Percentiles rank a stretch among this genome's conserved stretches.
Evolutionary conservation across 352 stramenopile species (phyloP).

Genomic region (Stephanocyclus meneghinianus): DNA sequence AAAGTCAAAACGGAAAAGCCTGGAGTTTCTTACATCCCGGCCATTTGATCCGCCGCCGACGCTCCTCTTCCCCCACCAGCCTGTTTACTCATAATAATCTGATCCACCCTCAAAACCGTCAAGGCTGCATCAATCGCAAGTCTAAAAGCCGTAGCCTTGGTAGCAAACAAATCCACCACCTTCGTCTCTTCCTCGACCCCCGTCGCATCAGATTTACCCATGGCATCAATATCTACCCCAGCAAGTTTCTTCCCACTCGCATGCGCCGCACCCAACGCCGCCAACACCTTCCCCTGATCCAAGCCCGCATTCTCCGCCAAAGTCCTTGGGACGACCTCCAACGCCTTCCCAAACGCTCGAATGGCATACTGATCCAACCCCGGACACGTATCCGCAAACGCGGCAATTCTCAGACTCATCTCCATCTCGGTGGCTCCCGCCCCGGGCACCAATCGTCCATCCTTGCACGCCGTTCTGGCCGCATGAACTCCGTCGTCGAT

Average conservation of each 20-base stretch:
- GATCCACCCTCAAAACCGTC: slow-evolving; percentile 98
- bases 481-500: slow-evolving; percentile 98
- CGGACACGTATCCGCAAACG: slow-evolving; percentile 92
- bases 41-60: slow-evolving; percentile 14
- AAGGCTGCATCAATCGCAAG: slow-evolving; percentile 96
- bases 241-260: slow-evolving; percentile 88
- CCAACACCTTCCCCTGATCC: slow-evolving; percentile 90
- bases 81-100: slow-evolving; percentile 96
- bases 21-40: neutral
- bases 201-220: slow-evolving; percentile 51
- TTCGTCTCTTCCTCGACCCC: slow-evolving; percentile 43
- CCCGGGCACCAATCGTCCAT: slow-evolving; percentile 92
- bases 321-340: slow-evolving; percentile 96
- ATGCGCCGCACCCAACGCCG: slow-evolving; percentile 92
- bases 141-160: slow-evolving; percentile 95
- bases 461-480: slow-evolving; percentile 92
- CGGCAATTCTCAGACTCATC: slow-evolving; percentile 91
- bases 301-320: slow-evolving; percentile 97
- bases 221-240: slow-evolving; percentile 90
- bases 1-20: neutral
- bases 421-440: slow-evolving; percentile 94
- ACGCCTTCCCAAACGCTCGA: slow-evolving; percentile 96
- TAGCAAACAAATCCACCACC: slow-evolving; percentile 91
- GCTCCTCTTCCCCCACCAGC: slow-evolving; percentile 19
- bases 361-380: slow-evolving; percentile 99